Conservation (phyloP, 257 asterid species). For the Parsonsia alboflavescens region DNA sequence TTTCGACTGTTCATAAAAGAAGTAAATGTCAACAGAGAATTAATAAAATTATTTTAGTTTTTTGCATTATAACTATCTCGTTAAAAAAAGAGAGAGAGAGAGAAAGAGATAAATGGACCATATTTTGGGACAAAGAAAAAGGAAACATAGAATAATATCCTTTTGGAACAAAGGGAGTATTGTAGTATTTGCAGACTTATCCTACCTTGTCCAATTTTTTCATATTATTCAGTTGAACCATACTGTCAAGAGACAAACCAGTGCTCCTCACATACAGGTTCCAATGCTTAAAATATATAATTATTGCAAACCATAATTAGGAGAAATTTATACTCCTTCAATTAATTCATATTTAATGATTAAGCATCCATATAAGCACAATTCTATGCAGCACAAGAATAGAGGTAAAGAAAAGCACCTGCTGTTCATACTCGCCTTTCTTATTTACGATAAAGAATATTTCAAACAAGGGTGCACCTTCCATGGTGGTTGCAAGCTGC, state of each 20-base stretch:
- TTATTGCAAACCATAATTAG: not conserved
- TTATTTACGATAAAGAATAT: slow-evolving; percentile 59
- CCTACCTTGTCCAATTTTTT: not conserved
- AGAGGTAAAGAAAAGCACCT: slow-evolving; percentile 45
- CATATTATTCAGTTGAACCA: slow-evolving; percentile 1
- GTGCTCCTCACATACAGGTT: not conserved
- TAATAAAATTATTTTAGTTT: too few species aligned
- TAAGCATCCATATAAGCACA: slow-evolving; percentile 6
- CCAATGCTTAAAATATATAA: not conserved
- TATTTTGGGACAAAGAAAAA: too few species aligned
- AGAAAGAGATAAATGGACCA: too few species aligned
- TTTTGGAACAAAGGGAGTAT: too few species aligned
- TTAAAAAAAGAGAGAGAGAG: too few species aligned
- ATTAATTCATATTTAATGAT: not conserved
- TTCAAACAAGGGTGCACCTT: slow-evolving; percentile 85
- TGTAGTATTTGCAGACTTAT: not conserved
- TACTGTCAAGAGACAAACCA: not conserved
- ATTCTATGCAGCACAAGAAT: slow-evolving; percentile 4
- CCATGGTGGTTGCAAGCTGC: slow-evolving; percentile 73
- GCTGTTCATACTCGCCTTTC: slow-evolving; percentile 62
- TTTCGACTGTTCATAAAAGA: too few species aligned
- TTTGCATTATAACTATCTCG: too few species aligned
- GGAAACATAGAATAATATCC: too few species aligned
- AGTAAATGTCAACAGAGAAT: too few species aligned
- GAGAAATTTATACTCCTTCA: not conserved